Evolutionary conservation across 805 yeast genomes (phyloP), one percentile per base, ranked within the genome.

Genomic region (Sporopachydermia quercuum): DNA sequence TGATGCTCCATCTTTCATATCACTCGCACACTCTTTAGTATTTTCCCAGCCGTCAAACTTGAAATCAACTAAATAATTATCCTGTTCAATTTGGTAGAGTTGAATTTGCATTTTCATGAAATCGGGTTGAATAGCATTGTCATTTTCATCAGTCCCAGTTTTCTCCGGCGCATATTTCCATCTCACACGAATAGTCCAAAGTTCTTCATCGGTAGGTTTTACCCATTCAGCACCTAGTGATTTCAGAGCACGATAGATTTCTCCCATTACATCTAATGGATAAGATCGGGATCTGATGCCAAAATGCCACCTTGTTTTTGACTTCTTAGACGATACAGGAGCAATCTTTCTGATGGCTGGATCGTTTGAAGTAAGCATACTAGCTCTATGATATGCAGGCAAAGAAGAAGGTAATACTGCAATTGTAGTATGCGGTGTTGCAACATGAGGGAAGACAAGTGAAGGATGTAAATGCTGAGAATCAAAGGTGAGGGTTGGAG

Each of bases 301-400:
- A 47, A 73, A 73, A 57, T 73, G 79, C 79, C 79, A 73, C 52
- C 76, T 67, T 3, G 78, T 73, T 50, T 70, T 73, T 49, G 71
- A 70, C 46, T 72, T 73, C 51, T 73, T 73, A 30, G 71, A 60
- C 1, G 56, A 43, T 37, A 60, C 52, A 3, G 66, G 63, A 39
- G 49, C 59, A 34, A 34, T 14, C 15, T 14, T 34, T 14, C 15
- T 42, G 16, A 42, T 34, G 16, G 30, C 30, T 23, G 30, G 30
- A 23, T 23, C 30, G n/a, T 23, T 23, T 8, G 30, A 23, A 23
- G 76, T 80, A 48, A 76, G 68, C 97, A 89, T 91, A 53, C 73
- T 83, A 1, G 96, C 96, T 38, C 95, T 68, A 54, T 89, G 97
- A 39, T 89, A 83, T 45, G 89, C 85, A 3, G 98, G 96, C 50